Evolutionary conservation across 2,329 filamentous ascomycete species (phyloP).

Genomic region (Mycosphaerella sp.): DNA sequence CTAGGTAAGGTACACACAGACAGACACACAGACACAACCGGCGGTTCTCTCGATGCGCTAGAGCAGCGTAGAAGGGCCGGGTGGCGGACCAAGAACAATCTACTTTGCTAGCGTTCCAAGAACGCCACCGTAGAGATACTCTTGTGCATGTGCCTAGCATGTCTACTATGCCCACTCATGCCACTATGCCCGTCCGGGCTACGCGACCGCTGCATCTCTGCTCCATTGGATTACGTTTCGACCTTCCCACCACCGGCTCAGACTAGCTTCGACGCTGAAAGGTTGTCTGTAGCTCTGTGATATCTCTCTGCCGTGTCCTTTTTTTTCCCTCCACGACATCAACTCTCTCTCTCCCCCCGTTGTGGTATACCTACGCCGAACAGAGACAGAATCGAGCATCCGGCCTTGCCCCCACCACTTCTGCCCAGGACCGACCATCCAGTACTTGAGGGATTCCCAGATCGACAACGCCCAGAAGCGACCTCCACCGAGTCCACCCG

Average conservation of each 20-base stretch:
- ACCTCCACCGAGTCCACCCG: neutral
- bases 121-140: no score
- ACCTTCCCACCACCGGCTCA: neutral
- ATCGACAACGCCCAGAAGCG: slow-evolving; percentile 9
- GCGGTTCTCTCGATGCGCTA: no score
- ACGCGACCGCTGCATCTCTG: no score
- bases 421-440: no score
- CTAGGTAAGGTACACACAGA: no score
- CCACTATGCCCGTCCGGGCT: no score
- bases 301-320: neutral
- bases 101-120: no score
- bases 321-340: neutral
- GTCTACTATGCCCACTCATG: neutral
- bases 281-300: neutral
- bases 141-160: no score
- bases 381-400: neutral
- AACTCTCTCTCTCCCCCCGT: neutral
- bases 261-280: no score
- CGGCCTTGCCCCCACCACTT: neutral
- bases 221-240: slow-evolving; percentile 1
- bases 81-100: no score
- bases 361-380: neutral
- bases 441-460: neutral
- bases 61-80: no score
- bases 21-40: no score